Percentiles rank a stretch among this genome's conserved stretches.
Conservation (phyloP, 352 stramenopile genomes). For the Thraustotheca clavata region DNA sequence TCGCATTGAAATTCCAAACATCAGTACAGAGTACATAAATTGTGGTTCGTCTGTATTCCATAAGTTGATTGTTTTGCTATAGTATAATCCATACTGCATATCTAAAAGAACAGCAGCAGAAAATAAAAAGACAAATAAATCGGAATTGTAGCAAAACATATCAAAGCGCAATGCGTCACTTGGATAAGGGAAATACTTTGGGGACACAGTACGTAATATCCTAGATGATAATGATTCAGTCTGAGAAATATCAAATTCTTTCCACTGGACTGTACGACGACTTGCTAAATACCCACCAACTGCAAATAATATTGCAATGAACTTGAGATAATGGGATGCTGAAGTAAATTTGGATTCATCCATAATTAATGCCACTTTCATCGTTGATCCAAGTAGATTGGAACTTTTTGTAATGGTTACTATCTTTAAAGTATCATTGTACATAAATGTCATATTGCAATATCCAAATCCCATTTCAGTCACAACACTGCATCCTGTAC, state of each 20-base stretch:
- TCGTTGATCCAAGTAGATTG: background rate
- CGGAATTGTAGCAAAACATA: constrained; percentile 18
- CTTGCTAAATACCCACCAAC: constrained; percentile 7
- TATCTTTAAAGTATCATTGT: background rate
- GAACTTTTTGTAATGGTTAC: background rate
- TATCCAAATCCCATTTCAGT: background rate
- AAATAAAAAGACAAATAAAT: constrained; percentile 6
- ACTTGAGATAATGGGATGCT: background rate
- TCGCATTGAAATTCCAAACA: constrained; percentile 4
- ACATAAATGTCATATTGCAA: background rate
- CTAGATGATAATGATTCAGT: background rate
- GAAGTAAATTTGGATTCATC: too few relatives aligned
- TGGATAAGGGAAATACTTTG: constrained; percentile 15
- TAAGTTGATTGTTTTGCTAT: background rate
- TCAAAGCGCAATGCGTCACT: constrained; percentile 18
- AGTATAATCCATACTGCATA: background rate
- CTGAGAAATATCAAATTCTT: background rate
- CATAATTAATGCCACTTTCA: too few relatives aligned
- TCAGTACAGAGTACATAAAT: background rate
- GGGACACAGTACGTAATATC: background rate
- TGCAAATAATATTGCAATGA: background rate
- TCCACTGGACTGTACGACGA: constrained; percentile 12
- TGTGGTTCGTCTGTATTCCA: background rate
- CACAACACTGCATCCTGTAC: constrained; percentile 9
- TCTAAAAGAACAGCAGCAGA: background rate